A percentile compares a stretch with the other conserved stretches of the same genome.
Conservation (phyloP, 306 rosid species). For the Vigna radiata region DNA sequence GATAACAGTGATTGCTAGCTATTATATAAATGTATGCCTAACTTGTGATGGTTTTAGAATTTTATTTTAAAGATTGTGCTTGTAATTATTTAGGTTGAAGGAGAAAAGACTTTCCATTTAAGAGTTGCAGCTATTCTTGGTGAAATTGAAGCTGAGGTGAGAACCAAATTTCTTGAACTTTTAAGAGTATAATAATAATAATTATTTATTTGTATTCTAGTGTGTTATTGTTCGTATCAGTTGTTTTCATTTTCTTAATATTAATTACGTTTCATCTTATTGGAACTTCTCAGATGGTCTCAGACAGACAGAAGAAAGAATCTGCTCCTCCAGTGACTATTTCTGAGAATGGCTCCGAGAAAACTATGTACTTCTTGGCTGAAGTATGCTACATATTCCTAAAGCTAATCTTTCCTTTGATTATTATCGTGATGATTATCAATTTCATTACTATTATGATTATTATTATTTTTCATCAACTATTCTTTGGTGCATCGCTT, state of each 20-base stretch:
- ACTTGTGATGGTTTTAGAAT: conserved; percentile 30
- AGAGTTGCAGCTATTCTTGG: conserved; percentile 91
- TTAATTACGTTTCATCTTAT: conserved; percentile 36
- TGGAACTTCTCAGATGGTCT: conserved; percentile 77
- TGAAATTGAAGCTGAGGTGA: conserved; percentile 97
- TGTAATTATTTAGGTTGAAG: conserved; percentile 74
- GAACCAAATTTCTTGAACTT: conserved; percentile 43
- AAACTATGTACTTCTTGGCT: conserved; percentile 89
- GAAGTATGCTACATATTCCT: conserved; percentile 69
- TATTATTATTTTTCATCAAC: conserved; percentile 21
- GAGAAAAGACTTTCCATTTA: conserved; percentile 84
- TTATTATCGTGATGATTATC: not conserved
- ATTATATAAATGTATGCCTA: conserved; percentile 30
- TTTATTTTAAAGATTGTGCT: conserved; percentile 38
- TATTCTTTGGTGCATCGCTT: conserved; percentile 39
- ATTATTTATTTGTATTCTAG: conserved; percentile 12
- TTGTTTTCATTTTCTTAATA: conserved; percentile 25
- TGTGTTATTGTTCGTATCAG: conserved; percentile 36
- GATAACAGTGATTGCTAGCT: conserved; percentile 39
- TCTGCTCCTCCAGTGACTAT: conserved; percentile 89
- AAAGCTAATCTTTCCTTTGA: conserved; percentile 18
- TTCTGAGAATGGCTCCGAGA: conserved; percentile 65
- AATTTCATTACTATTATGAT: not conserved
- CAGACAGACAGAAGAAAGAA: conserved; percentile 96
- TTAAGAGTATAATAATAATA: conserved; percentile 1